Conservation (phyloP, 371 early-diverging fungal species). For the Mortierella sp. region DNA sequence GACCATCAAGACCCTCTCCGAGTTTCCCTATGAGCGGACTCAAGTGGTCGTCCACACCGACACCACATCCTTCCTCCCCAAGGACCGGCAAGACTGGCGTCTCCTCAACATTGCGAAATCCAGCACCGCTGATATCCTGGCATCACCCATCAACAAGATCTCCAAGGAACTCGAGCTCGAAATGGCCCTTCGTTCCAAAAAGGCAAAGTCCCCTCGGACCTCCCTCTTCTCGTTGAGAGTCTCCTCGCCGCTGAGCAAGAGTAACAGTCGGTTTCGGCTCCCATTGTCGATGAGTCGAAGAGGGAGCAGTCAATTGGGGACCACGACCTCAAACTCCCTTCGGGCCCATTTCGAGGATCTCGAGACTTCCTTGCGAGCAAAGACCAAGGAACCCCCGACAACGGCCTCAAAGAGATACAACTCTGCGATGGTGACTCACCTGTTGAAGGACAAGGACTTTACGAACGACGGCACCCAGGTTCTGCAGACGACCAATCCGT, state of each 20-base stretch:
- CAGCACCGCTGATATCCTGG: constrained; percentile 43
- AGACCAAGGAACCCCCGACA: neutral
- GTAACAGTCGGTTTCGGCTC: neutral
- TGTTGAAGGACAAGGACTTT: constrained; percentile 61
- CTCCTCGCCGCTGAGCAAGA: constrained; percentile 3
- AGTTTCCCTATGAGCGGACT: constrained; percentile 79
- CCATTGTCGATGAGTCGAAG: constrained; percentile 1
- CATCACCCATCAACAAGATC: constrained; percentile 35
- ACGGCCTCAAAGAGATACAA: constrained; percentile 29
- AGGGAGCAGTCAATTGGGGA: constrained; percentile 1
- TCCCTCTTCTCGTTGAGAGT: constrained; percentile 21
- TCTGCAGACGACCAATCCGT: constrained; percentile 84
- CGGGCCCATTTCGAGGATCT: constrained; percentile 19
- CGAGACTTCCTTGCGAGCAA: neutral
- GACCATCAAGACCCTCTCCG: constrained; percentile 34
- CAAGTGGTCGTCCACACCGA: constrained; percentile 86
- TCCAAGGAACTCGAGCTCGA: constrained; percentile 14
- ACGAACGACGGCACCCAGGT: constrained; percentile 41
- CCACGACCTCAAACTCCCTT: neutral
- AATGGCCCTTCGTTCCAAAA: constrained; percentile 21
- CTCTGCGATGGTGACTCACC: constrained; percentile 70
- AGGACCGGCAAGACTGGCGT: constrained; percentile 72
- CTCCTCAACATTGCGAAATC: constrained; percentile 78
- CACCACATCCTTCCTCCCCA: constrained; percentile 72
- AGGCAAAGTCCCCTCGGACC: constrained; percentile 7